phyloP scores from a whole-genome alignment of 2,329 filamentous ascomycete species.

The Fusarium euwallaceae region DNA sequence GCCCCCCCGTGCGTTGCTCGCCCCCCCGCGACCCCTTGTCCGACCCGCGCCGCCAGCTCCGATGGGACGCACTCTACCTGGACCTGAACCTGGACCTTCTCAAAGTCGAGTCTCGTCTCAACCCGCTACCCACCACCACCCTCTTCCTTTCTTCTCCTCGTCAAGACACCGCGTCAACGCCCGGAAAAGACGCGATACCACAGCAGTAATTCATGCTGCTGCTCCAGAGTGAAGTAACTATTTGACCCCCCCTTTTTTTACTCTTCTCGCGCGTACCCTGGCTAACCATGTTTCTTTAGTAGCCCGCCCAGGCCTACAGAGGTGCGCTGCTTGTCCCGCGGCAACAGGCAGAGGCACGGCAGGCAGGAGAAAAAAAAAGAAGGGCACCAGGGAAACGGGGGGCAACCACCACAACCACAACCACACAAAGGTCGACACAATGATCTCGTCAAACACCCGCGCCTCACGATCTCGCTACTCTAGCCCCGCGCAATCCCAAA shows the following conservation, averaged over 20 bases:
- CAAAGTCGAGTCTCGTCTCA: conserved; percentile 38
- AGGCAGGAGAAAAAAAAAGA: conserved; percentile 25
- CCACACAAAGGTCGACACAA: conserved; percentile 38
- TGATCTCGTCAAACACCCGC: conserved; percentile 61
- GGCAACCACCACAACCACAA: conserved; percentile 22
- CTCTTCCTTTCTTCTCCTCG: conserved; percentile 39
- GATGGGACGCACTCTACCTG: too few species aligned
- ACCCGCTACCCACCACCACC: conserved; percentile 39
- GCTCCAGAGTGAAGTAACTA: conserved; percentile 47
- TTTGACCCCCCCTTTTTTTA: conserved; percentile 1
- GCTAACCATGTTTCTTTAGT: conserved; percentile 34
- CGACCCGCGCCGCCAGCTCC: too few species aligned
- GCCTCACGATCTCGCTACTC: conserved; percentile 69
- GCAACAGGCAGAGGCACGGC: conserved; percentile 35
- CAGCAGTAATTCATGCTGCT: conserved; percentile 51
- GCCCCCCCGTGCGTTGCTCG: too few species aligned
- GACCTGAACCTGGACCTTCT: conserved; percentile 1
- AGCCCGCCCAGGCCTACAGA: conserved; percentile 45
- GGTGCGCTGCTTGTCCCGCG: conserved; percentile 49
- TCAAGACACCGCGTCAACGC: conserved; percentile 50
- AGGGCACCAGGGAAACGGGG: conserved; percentile 28
- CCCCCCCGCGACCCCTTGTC: too few species aligned
- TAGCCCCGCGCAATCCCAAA: conserved; percentile 61
- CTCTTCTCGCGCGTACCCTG: background rate
- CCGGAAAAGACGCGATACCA: conserved; percentile 49